Conservation (phyloP, 495 filamentous ascomycete species). For the Gamarada debralockiae region DNA sequence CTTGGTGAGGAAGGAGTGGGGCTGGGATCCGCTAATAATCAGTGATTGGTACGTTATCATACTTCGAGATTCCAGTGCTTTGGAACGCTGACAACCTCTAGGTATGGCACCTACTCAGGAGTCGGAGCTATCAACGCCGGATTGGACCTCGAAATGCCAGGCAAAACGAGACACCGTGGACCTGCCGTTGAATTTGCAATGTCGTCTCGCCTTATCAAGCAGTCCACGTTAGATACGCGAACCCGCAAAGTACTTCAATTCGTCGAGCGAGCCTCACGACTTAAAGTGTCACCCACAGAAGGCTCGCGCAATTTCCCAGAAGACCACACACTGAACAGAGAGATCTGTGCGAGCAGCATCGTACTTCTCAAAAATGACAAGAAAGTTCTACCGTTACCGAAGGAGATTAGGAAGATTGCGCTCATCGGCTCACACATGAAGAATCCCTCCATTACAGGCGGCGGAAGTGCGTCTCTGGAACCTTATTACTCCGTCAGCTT, state of each 20-base stretch:
- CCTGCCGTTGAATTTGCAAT: conserved; percentile 53
- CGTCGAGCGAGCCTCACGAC: conserved; percentile 40
- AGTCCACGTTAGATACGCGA: conserved; percentile 55
- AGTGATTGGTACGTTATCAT: conserved; percentile 12
- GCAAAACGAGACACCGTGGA: conserved; percentile 61
- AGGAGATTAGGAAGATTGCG: conserved; percentile 43
- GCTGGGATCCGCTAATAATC: conserved; percentile 15
- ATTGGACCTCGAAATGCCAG: conserved; percentile 74
- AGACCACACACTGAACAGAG: conserved; percentile 36
- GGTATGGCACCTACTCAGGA: conserved; percentile 67
- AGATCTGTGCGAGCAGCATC: conserved; percentile 61
- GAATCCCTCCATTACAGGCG: conserved; percentile 60
- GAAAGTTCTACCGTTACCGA: conserved; percentile 59
- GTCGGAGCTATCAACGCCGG: conserved; percentile 62
- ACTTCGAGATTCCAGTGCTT: background rate
- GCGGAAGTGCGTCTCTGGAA: conserved; percentile 61
- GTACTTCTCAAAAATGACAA: conserved; percentile 71
- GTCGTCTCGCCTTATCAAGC: conserved; percentile 50
- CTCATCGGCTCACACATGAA: conserved; percentile 67
- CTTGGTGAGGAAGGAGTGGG: conserved; percentile 62
- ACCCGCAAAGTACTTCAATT: conserved; percentile 58
- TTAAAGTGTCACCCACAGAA: conserved; percentile 7
- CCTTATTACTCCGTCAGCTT: conserved; percentile 66
- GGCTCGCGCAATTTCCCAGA: conserved; percentile 26
- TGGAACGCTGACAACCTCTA: background rate